Conservation (phyloP, 2,329 filamentous ascomycete species). For the Penicillium oxalicum region DNA sequence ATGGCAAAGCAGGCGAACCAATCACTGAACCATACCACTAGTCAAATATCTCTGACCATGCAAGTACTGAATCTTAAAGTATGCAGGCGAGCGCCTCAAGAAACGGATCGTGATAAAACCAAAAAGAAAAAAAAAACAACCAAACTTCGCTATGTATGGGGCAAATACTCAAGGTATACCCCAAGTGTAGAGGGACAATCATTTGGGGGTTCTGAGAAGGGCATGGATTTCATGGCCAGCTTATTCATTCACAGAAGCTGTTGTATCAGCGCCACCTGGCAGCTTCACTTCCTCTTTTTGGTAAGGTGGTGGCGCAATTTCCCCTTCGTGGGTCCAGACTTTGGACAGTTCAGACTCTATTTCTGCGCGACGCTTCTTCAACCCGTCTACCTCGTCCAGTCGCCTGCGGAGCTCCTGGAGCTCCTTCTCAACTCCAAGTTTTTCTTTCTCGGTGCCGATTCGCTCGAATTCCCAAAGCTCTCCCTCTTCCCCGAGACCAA, state of each 20-base stretch:
- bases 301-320: conserved; percentile 35
- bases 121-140: too few relatives aligned
- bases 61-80: too few relatives aligned
- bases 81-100: too few relatives aligned
- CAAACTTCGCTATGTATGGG: too few relatives aligned
- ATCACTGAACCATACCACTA: too few relatives aligned
- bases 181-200: background rate
- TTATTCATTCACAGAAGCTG: conserved; percentile 4
- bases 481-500: conserved; percentile 74
- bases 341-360: conserved; percentile 74
- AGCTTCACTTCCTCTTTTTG: conserved; percentile 19
- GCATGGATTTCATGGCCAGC: conserved; percentile 2
- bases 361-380: conserved; percentile 70
- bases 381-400: conserved; percentile 73
- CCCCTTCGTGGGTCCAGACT: conserved; percentile 51
- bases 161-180: too few relatives aligned
- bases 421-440: conserved; percentile 88
- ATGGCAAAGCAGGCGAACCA: too few relatives aligned
- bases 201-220: background rate
- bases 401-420: conserved; percentile 75
- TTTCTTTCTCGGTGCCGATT: conserved; percentile 89
- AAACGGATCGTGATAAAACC: too few relatives aligned
- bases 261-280: background rate
- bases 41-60: too few relatives aligned
- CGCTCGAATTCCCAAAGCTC: conserved; percentile 88